A percentile compares a stretch with the other conserved stretches of the same genome.
phyloP scores from a whole-genome alignment of 2,329 filamentous ascomycete species.

The Aspergillus sp. region DNA sequence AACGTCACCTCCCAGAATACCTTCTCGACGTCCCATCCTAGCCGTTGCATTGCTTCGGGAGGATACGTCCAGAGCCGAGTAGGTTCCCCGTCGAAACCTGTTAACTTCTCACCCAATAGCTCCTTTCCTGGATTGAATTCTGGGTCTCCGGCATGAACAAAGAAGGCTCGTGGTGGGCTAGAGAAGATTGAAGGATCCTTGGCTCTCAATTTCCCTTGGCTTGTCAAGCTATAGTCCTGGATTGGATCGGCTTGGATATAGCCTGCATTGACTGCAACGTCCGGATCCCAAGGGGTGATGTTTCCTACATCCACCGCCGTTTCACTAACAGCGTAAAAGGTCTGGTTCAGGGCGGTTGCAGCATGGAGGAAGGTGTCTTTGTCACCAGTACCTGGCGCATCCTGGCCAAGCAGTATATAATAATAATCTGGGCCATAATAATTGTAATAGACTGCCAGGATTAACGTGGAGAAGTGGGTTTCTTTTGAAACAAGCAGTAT shows the following conservation, averaged over 20 bases:
- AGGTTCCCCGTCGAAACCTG: neutral
- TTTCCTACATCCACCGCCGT: neutral
- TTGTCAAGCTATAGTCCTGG: neutral
- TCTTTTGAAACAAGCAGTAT: neutral
- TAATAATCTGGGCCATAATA: neutral
- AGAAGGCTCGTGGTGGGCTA: neutral
- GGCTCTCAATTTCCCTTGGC: neutral
- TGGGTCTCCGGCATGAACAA: neutral
- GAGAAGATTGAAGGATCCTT: neutral
- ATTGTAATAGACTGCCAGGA: neutral
- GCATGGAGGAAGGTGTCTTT: neutral
- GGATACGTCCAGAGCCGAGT: neutral
- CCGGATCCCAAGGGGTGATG: neutral
- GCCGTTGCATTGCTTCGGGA: neutral
- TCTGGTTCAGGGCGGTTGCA: neutral
- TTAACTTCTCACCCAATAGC: neutral
- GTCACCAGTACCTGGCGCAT: neutral
- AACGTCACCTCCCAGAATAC: neutral
- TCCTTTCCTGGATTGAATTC: neutral
- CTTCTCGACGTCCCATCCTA: neutral
- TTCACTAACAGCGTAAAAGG: neutral
- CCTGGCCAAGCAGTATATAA: neutral
- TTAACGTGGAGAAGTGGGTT: neutral
- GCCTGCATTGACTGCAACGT: neutral
- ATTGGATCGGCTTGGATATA: neutral